Percentiles rank a stretch among this genome's conserved stretches.
phyloP scores from a whole-genome alignment of 345 rosid genomes.

The Punica granatum region DNA sequence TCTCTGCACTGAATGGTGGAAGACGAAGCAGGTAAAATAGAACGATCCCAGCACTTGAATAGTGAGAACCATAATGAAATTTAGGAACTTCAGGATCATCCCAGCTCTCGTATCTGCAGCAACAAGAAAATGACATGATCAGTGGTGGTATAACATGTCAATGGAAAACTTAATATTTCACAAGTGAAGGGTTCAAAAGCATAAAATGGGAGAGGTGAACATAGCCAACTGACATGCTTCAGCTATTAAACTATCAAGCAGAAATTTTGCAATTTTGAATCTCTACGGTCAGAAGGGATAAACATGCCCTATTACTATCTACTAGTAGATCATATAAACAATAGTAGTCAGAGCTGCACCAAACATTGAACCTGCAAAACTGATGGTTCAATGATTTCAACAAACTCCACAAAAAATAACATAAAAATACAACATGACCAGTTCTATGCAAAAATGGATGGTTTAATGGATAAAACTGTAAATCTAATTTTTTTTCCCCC shows the following conservation, averaged over 20 bases:
- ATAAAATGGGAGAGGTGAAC: not conserved
- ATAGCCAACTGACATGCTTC: not conserved
- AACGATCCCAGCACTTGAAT: constrained; percentile 99
- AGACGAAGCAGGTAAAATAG: constrained; percentile 96
- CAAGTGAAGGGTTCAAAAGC: not conserved
- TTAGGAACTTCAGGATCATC: constrained; percentile 99
- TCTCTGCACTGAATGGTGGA: constrained; percentile 95
- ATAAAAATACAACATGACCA: too few species aligned
- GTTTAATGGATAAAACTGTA: not conserved
- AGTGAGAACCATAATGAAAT: constrained; percentile 99
- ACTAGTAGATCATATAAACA: not conserved
- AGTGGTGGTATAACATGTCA: not conserved
- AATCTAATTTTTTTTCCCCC: too few species aligned
- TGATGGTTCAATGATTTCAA: not conserved
- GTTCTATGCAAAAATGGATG: not conserved
- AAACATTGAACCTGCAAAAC: not conserved
- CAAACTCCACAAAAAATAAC: not conserved
- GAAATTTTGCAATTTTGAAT: not conserved
- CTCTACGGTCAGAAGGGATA: not conserved
- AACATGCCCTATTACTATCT: not conserved
- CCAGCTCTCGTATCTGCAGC: constrained; percentile 88
- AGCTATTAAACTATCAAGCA: not conserved
- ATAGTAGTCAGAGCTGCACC: not conserved
- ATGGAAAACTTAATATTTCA: not conserved
- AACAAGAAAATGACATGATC: not conserved